Percentiles rank a stretch among this genome's conserved stretches.
These are phyloP conservation scores for Nemophila menziesii DNA, from an alignment of 257 asterid species.

Conservation along the genomic window DNA sequence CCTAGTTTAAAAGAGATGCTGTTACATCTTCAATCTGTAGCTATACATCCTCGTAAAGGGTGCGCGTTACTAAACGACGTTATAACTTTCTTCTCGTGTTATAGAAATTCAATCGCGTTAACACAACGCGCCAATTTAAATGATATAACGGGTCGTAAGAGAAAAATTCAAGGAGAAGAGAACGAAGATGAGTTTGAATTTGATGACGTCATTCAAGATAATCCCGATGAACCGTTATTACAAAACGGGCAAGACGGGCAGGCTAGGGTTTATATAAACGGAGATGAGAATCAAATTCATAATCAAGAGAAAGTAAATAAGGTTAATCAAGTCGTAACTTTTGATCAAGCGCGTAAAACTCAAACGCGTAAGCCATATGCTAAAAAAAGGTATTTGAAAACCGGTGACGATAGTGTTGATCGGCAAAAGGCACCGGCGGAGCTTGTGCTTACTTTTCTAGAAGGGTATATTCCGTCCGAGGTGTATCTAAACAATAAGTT, in stretches of 20 bases:
- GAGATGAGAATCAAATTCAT: conserved; percentile 20
- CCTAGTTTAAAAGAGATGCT: conserved; percentile 48
- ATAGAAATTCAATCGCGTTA: conserved; percentile 47
- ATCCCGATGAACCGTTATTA: conserved; percentile 50
- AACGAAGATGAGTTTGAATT: conserved; percentile 75
- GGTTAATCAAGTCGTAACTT: conserved; percentile 11
- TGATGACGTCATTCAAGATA: conserved; percentile 72
- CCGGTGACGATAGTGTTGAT: too few species aligned
- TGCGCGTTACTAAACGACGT: conserved; percentile 16
- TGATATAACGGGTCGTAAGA: conserved; percentile 35
- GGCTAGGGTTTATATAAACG: too few species aligned
- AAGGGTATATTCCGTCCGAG: conserved; percentile 62
- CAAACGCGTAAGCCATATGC: conserved; percentile 33
- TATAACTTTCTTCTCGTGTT: conserved; percentile 43
- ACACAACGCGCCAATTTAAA: conserved; percentile 11
- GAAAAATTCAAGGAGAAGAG: conserved; percentile 35
- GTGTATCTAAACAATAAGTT: conserved; percentile 64
- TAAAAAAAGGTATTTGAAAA: conserved; percentile 52
- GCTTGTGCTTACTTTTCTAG: conserved; percentile 58
- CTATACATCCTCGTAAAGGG: conserved; percentile 39
- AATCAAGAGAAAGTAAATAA: too few species aligned
- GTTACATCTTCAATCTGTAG: conserved; percentile 55
- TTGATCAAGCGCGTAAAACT: conserved; percentile 29
- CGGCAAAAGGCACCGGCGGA: conserved; percentile 54
- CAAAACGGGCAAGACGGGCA: conserved; percentile 34